Conservation (phyloP, 2,329 filamentous ascomycete species). For the Colletotrichum sojae region DNA sequence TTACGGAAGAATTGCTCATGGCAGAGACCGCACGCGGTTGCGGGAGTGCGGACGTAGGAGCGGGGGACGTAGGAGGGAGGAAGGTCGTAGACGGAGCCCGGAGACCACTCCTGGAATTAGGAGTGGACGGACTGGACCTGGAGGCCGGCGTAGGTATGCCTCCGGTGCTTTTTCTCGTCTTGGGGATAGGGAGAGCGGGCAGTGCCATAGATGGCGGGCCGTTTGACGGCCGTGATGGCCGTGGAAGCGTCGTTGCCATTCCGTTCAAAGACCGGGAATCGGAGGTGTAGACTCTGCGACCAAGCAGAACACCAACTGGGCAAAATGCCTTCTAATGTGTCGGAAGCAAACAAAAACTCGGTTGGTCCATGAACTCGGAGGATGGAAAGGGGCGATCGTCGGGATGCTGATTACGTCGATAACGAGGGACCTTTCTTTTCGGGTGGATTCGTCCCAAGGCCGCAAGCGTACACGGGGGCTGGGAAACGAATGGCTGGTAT, state of each 20-base stretch:
- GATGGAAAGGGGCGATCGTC: constrained; percentile 20
- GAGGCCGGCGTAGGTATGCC: constrained; percentile 59
- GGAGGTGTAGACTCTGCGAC: constrained; percentile 16
- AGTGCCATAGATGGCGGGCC: constrained; percentile 80
- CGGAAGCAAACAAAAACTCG: constrained; percentile 39
- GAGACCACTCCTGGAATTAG: constrained; percentile 70
- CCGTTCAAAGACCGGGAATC: constrained; percentile 44
- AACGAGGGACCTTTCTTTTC: constrained; percentile 14
- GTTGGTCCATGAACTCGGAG: constrained; percentile 49
- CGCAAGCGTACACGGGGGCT: constrained; percentile 21
- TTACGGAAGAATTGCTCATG: constrained; percentile 70
- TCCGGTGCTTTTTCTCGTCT: constrained; percentile 78
- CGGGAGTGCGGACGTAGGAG: constrained; percentile 67
- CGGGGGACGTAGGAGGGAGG: constrained; percentile 65
- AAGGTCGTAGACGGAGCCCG: constrained; percentile 70
- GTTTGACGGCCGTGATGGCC: constrained; percentile 76
- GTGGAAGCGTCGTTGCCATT: constrained; percentile 76
- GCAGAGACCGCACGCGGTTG: constrained; percentile 69
- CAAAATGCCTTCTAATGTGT: constrained; percentile 32
- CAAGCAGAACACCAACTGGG: constrained; percentile 20
- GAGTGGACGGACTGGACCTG: constrained; percentile 60
- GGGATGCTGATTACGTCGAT: constrained; percentile 33
- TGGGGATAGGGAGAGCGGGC: constrained; percentile 80
- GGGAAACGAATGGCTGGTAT: constrained; percentile 21
- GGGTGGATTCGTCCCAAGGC: constrained; percentile 37